These are phyloP conservation scores for Pholiota conissans DNA, from an alignment of 768 basidiomycete species.

Conservation along the genomic window DNA sequence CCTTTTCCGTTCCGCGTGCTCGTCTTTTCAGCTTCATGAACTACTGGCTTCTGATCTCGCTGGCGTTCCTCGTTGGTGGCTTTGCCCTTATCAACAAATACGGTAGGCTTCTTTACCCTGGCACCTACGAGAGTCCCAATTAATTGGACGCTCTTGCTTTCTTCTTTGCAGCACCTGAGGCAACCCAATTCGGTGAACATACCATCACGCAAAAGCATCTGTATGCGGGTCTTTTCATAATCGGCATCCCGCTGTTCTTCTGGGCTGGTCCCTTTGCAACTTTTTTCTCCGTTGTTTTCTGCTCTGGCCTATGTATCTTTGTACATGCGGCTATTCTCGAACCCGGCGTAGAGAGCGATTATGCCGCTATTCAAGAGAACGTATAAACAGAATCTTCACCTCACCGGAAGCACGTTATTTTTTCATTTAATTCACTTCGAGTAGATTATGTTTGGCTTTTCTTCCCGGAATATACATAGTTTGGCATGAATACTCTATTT, in stretches of 20 bases:
- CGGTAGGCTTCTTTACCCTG: constrained; percentile 43
- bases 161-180: constrained; percentile 65
- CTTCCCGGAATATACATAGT: constrained; percentile 12
- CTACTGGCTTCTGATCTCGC: constrained; percentile 76
- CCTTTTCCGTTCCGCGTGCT: background rate
- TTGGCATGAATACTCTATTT: constrained; percentile 9
- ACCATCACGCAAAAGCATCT: constrained; percentile 87
- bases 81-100: constrained; percentile 88
- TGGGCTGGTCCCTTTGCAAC: constrained; percentile 72
- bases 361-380: constrained; percentile 71
- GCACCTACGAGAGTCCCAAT: background rate
- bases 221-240: constrained; percentile 86
- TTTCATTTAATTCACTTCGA: constrained; percentile 17
- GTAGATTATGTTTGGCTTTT: constrained; percentile 13
- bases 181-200: constrained; percentile 78
- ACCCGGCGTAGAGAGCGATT: constrained; percentile 95
- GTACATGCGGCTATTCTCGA: constrained; percentile 88
- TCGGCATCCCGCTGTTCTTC: constrained; percentile 89
- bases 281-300: constrained; percentile 94
- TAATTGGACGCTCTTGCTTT: background rate
- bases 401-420: constrained; percentile 2
- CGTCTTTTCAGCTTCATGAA: constrained; percentile 69
- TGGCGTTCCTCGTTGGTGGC: constrained; percentile 88
- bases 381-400: constrained; percentile 40
- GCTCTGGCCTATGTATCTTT: constrained; percentile 80